These are phyloP conservation scores for Chrysosporium queenslandicum DNA, from an alignment of 2,329 filamentous ascomycete species.

Conservation along the genomic window DNA sequence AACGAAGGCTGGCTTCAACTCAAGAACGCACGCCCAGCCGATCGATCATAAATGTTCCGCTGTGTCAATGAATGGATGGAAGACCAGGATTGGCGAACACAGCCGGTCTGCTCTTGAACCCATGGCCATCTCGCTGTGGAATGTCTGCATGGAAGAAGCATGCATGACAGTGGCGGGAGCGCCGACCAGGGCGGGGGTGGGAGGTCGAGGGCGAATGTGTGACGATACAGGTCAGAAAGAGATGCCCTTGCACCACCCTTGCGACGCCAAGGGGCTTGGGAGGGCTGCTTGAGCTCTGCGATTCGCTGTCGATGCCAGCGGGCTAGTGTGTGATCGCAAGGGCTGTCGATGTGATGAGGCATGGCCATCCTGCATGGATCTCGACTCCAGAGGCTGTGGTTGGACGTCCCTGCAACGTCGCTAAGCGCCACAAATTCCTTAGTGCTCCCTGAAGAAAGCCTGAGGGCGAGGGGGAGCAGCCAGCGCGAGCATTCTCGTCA, in stretches of 20 bases:
- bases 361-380: conserved; percentile 2
- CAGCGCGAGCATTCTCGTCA: no score
- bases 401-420: not conserved
- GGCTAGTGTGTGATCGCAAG: conserved; percentile 8
- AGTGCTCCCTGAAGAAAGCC: not conserved
- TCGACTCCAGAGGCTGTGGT: not conserved
- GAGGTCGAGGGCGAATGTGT: not conserved
- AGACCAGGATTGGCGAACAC: not conserved
- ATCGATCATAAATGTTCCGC: not conserved
- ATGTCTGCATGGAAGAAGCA: conserved; percentile 6
- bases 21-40: not conserved
- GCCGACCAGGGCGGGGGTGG: not conserved
- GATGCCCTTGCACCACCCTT: not conserved
- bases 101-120: not conserved
- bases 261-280: conserved; percentile 1
- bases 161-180: conserved; percentile 6
- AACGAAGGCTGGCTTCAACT: not conserved
- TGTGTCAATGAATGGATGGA: no score
- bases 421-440: not conserved
- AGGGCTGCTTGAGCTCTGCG: not conserved
- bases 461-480: no score
- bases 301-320: not conserved
- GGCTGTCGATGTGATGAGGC: conserved; percentile 5
- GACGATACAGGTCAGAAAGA: conserved; percentile 5
- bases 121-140: not conserved